Evolutionary conservation across 495 filamentous ascomycete species (phyloP), one percentile per base, ranked within the genome.

Genomic region (Neurospora sp.): DNA sequence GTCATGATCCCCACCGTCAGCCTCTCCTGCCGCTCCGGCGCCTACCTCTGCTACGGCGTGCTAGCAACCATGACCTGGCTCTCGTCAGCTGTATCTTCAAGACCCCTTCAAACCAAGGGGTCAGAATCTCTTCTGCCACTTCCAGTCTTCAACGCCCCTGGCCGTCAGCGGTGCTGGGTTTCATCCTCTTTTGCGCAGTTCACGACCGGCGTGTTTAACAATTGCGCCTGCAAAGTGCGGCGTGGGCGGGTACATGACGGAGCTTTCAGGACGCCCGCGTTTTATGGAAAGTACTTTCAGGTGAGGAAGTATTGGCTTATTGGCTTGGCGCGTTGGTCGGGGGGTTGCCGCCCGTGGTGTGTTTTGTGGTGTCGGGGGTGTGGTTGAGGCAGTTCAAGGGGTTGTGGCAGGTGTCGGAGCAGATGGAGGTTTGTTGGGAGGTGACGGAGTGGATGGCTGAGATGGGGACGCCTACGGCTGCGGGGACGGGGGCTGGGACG

Each of bases 1-100:
- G n/a, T n/a, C n/a, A n/a, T n/a, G 71, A 86, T 82, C 1, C 85
- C 85, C 1, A 86, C 85, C 4, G 82, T 86, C n/a, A 86, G 86
- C 3, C 73, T 88, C 7, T 83, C 83, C 4, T 88, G 86, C 72
- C 79, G 86, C 31, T 85, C 82, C 44, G 84, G 85, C 3, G 83
- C 82, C 0, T 88, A 87, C 72, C 72, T 85, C 18, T 75, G 85
- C 18, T 88, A 84, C 72, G 72, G 79, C 31, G 5, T 81, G n/a
- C 71, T 83, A 8, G 75, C 79, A 14, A 54, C 78, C 5, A 71
- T 69, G 2, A 73, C 81, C 12, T 77, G 86, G 40, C 11, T 82
- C 8, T 82, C 8, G 59, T 80, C n/a, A 37, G 42, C 1, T 71
- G n/a, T 23, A 42, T 75, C 27, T 71, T 35, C 38, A 48, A 70